Evolutionary conservation across 192 early-diverging fungal species (phyloP), one percentile per base, ranked within the genome.

Genomic region (Entomortierella beljakovae): DNA sequence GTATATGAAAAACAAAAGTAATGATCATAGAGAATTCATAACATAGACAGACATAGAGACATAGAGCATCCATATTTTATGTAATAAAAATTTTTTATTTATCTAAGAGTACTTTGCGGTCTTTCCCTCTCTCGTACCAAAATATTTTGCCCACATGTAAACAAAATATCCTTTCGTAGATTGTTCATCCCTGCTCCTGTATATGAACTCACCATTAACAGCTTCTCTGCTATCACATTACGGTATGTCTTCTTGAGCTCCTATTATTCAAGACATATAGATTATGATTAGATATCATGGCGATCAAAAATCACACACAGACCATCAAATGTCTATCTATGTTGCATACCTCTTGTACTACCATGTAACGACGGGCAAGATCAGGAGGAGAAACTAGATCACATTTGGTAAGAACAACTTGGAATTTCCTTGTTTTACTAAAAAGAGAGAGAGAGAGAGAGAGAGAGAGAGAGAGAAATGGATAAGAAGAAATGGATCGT

Each of bases 331-430:
- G 10, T 13, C 9, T 18, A 18, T 18, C 18, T 26, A 6, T 53
- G 6, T 8, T 33, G n/a, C 58, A n/a, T 64, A 71, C 85, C 43
- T 87, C 70, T 48, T 86, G 72, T 8, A 90, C 72, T 3, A 91
- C 35, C 64, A 84, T 66, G 34, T 91, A 82, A 4, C 85, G 84
- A 28, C 90, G 84, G 5, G 92, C 93, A 23, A 94, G 84, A 22
- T 87, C 86, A 10, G 84, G 81, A 16, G 88, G 82, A 20, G 84
- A 80, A 2, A 92, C 84, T 22, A 92, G 68, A 70, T 94, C 93
- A 71, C 92, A 93, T 61, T 94, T 94, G 32, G 93, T 94, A 61
- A 90, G 61, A 2, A 90, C 85, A 0, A 91, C 63, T 34, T 89
- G 86, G 54, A 85, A 85, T 37, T 71, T 61, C 33, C 82, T 79